These are phyloP conservation scores for Cicer pinnatifidum DNA, from an alignment of 306 rosid species.

Conservation along the genomic window DNA sequence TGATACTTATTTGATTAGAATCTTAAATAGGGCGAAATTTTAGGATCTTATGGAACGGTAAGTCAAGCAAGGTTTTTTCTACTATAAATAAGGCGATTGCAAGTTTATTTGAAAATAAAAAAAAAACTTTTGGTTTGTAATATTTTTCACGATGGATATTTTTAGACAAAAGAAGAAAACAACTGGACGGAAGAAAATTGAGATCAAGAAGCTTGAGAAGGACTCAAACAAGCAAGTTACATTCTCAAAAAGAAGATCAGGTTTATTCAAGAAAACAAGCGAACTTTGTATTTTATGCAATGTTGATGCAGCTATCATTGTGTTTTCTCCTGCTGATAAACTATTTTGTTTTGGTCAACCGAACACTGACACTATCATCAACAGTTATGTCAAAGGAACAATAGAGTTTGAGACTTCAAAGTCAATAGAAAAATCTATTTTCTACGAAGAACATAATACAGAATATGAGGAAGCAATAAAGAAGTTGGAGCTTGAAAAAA, in stretches of 20 bases:
- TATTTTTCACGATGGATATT: conserved; percentile 10
- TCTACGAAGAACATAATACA: conserved; percentile 34
- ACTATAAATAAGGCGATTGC: conserved; percentile 23
- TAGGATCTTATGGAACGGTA: conserved; percentile 4
- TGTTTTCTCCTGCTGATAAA: conserved; percentile 56
- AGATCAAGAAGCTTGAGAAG: conserved; percentile 53
- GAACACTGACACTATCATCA: conserved; percentile 31
- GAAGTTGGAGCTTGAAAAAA: conserved; percentile 50
- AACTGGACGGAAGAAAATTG: conserved; percentile 56
- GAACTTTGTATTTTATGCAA: conserved; percentile 61
- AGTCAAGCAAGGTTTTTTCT: not conserved
- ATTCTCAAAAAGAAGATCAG: conserved; percentile 57
- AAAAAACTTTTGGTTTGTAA: not conserved
- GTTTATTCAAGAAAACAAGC: conserved; percentile 61
- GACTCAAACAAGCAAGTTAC: conserved; percentile 52
- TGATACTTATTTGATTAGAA: conserved; percentile 24
- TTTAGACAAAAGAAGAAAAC: conserved; percentile 34
- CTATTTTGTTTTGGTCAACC: conserved; percentile 58
- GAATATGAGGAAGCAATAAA: conserved; percentile 42
- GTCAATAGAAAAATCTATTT: not conserved
- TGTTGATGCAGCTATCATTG: conserved; percentile 47
- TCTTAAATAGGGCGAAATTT: conserved; percentile 28
- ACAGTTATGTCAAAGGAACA: conserved; percentile 31
- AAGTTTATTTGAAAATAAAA: not conserved
- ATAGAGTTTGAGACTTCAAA: not conserved